Evolutionary conservation across 2,329 filamentous ascomycete genomes (phyloP).

Genomic region (Arthrobotrys conoides): DNA sequence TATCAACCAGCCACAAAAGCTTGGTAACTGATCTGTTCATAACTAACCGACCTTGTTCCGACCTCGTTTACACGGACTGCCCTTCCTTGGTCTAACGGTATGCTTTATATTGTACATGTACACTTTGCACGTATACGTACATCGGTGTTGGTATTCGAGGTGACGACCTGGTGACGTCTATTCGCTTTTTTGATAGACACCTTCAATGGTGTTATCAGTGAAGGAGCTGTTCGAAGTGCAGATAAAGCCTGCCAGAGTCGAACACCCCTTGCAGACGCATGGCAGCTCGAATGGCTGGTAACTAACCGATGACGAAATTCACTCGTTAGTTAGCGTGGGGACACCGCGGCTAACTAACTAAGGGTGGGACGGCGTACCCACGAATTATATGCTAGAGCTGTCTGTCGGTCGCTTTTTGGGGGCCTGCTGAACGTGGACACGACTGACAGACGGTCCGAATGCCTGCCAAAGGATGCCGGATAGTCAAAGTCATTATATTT

Average conservation of each 20-base stretch:
- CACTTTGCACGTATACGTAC: background rate
- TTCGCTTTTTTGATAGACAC: constrained; percentile 9
- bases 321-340: constrained; percentile 39
- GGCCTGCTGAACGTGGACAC: constrained; percentile 6
- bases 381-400: constrained; percentile 28
- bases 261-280: constrained; percentile 41
- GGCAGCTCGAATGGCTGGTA: constrained; percentile 36
- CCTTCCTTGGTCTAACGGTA: constrained; percentile 30
- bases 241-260: constrained; percentile 21
- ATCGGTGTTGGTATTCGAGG: background rate
- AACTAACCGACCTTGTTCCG: constrained; percentile 1
- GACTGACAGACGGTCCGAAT: constrained; percentile 35
- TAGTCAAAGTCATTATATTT: constrained; percentile 11
- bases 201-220: constrained; percentile 6
- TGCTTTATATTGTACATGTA: background rate
- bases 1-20: constrained; percentile 45
- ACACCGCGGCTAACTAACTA: constrained; percentile 8
- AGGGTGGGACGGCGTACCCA: constrained; percentile 23
- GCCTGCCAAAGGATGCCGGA: constrained; percentile 22
- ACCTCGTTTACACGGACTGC: constrained; percentile 6
- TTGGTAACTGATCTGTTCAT: constrained; percentile 23
- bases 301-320: constrained; percentile 43
- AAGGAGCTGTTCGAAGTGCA: background rate
- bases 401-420: constrained; percentile 36
- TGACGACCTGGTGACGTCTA: constrained; percentile 24